These are phyloP conservation scores for Aureobasidium sp. DNA, from an alignment of 2,329 filamentous ascomycete species.

Conservation along the genomic window DNA sequence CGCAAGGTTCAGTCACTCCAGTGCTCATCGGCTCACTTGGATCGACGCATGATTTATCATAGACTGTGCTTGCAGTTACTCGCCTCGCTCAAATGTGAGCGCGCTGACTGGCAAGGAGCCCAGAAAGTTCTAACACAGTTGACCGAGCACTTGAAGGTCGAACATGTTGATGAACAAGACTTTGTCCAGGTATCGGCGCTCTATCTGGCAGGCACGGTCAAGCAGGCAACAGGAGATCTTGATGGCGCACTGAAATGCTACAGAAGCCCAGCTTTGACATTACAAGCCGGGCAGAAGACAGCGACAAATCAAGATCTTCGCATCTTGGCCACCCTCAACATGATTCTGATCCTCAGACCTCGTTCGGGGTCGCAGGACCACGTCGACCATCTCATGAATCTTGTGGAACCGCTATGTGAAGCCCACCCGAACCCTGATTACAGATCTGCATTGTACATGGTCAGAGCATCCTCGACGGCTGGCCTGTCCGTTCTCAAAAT, in stretches of 20 bases:
- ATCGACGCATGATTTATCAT: constrained; percentile 60
- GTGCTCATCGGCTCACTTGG: constrained; percentile 39
- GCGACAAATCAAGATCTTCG: constrained; percentile 34
- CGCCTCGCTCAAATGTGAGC: constrained; percentile 61
- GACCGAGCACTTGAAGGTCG: constrained; percentile 28
- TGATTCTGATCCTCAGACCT: constrained; percentile 40
- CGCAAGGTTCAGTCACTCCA: constrained; percentile 21
- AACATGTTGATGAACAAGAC: constrained; percentile 3
- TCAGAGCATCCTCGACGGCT: constrained; percentile 58
- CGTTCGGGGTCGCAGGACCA: constrained; percentile 40
- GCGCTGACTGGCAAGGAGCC: constrained; percentile 63
- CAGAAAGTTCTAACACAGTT: constrained; percentile 51
- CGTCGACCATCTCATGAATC: constrained; percentile 56
- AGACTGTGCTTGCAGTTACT: constrained; percentile 66
- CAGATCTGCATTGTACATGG: constrained; percentile 67
- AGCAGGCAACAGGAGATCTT: constrained; percentile 70
- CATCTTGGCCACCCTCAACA: constrained; percentile 43
- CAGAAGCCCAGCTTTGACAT: constrained; percentile 52
- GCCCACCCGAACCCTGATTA: constrained; percentile 69
- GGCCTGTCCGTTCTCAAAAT: constrained; percentile 63
- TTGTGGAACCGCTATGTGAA: constrained; percentile 60
- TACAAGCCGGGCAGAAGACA: constrained; percentile 33
- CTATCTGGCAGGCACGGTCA: constrained; percentile 69
- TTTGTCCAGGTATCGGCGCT: constrained; percentile 16
- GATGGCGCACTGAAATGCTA: constrained; percentile 62